Base-by-base conservation (phyloP, 1,284 basidiomycete species). In the Rhodotorula sp. region DNA sequence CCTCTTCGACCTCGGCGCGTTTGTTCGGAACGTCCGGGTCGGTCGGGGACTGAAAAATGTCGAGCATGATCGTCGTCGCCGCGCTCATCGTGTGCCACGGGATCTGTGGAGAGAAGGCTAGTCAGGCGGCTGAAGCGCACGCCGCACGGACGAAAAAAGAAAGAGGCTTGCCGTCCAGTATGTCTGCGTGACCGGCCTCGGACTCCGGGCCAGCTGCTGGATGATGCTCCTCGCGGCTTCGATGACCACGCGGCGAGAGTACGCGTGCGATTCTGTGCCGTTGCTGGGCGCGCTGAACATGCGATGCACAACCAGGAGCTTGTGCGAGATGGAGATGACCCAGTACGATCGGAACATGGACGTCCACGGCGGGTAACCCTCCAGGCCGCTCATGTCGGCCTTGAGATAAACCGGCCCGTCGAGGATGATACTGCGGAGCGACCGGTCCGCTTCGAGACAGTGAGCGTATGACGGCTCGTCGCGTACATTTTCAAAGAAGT, bases 31-130 rank as follows among this genome's bases (percentile, higher is more conserved):
- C 56, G 54, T 72, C 68, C 24, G 69, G 67, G 57, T 71, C 63
- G 6, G 57, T 29, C 7, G 70, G 66, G 18, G 68, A 59, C 55
- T 71, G 67, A 62, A 69, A 71, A 26, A 75, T 67, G 59, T 75
- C 74, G 63, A 75, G 71, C 49, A 75, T 64, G 58, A 75, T 55
- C 10, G 67, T 71, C 4, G 71, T 75, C 6, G 69, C 66, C 18
- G 74, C 74, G 3, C 49, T 46, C 45, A 75, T 63, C n/a, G 74
- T 68, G 67, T 75, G 74, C 46, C 71, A 75, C 8, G 66, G 68
- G 10, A 73, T 45, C 55, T 66, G 64, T 12, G 29, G 4, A n/a
- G 6, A 48, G 6, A 33, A 15, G 24, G 8, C 7, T 54, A 18
- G 30, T 24, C 46, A 44, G 33, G 18, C 6, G 30, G n/a, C 7